Conservation (phyloP, 139 green algal species). For the Auxenochlorella pyrenoidosa region DNA sequence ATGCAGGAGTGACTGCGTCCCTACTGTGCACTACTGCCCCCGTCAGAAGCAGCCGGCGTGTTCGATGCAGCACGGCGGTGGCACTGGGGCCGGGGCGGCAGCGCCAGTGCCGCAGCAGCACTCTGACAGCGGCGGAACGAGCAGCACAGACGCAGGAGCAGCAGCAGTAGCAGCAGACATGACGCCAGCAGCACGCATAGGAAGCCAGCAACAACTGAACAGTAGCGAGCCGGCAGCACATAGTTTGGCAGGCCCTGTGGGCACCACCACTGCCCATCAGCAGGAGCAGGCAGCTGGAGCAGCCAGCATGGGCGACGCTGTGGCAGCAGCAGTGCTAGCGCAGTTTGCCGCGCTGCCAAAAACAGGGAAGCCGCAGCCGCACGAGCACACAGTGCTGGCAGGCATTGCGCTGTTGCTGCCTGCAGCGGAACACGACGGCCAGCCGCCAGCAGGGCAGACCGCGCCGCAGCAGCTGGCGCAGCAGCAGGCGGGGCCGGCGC, state of each 20-base stretch:
- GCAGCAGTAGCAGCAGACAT: not conserved
- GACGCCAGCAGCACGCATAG: not conserved
- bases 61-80: not conserved
- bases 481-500: not conserved
- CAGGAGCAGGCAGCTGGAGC: no score
- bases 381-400: conserved; percentile 85
- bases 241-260: not conserved
- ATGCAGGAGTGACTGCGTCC: conserved; percentile 32
- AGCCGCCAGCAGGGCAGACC: not conserved
- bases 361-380: conserved; percentile 79
- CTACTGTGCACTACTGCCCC: no score
- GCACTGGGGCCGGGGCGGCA: not conserved
- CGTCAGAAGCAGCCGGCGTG: not conserved
- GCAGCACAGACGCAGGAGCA: no score
- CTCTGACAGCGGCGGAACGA: no score
- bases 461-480: not conserved
- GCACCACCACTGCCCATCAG: not conserved
- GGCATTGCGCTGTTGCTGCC: conserved; percentile 51
- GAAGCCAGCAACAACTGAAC: no score
- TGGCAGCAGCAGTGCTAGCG: conserved; percentile 50
- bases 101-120: not conserved
- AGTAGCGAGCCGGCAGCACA: not conserved
- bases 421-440: not conserved
- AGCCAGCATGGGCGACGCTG: not conserved
- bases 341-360: conserved; percentile 64